Conservation (phyloP, 1,139 yeast genomes). For the Yamadazyma diospyri region DNA sequence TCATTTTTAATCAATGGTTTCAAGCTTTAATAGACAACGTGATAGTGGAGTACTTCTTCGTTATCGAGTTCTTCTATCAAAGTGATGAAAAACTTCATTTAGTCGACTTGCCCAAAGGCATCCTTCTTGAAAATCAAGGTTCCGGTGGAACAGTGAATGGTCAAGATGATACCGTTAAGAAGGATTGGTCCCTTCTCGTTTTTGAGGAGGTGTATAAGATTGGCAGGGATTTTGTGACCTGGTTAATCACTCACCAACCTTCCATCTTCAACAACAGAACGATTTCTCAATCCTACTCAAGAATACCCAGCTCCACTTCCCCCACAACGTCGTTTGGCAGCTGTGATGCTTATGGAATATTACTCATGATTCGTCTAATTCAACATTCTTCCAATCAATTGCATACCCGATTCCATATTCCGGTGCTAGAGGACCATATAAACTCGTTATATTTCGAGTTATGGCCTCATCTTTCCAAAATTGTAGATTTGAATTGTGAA, state of each 20-base stretch:
- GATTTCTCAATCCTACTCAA: conserved; percentile 16
- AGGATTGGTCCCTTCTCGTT: conserved; percentile 52
- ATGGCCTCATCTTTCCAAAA: conserved; percentile 84
- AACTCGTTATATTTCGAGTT: conserved; percentile 61
- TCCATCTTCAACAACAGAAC: conserved; percentile 19
- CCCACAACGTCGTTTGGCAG: conserved; percentile 25
- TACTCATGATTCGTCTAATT: conserved; percentile 71
- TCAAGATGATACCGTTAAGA: conserved; percentile 12
- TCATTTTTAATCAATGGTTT: conserved; percentile 69
- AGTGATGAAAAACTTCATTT: conserved; percentile 37
- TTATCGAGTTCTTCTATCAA: conserved; percentile 65
- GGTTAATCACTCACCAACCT: conserved; percentile 34
- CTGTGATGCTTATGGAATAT: conserved; percentile 73
- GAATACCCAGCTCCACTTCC: conserved; percentile 16
- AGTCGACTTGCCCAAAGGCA: conserved; percentile 13
- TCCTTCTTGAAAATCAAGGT: background rate
- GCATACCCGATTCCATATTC: conserved; percentile 62
- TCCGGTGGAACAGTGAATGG: background rate
- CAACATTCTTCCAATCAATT: conserved; percentile 62
- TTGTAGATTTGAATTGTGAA: conserved; percentile 76
- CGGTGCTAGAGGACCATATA: conserved; percentile 71
- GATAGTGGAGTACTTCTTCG: conserved; percentile 71
- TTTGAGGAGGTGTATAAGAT: conserved; percentile 48
- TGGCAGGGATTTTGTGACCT: conserved; percentile 37
- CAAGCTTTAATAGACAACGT: conserved; percentile 74